Percentiles rank a stretch among this genome's conserved stretches.
These are phyloP conservation scores for Podospora pseudoanserina DNA, from an alignment of 495 filamentous ascomycete species.

Conservation along the genomic window DNA sequence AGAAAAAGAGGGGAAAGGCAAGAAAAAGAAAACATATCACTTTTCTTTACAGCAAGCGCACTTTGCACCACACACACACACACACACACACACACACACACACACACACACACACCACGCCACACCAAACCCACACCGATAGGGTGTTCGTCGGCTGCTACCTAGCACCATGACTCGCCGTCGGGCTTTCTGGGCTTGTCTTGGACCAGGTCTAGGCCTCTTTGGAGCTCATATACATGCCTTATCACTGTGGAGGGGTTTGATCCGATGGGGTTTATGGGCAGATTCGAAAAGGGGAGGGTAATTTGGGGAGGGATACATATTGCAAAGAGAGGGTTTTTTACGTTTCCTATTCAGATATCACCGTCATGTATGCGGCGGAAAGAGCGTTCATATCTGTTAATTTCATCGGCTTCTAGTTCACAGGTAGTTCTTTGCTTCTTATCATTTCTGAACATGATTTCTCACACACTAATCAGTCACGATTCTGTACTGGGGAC, in stretches of 20 bases:
- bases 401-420: neutral
- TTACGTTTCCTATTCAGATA: neutral
- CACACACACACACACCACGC: neutral
- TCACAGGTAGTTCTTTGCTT: neutral
- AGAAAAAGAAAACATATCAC: neutral
- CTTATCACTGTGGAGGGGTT: neutral
- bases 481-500: neutral
- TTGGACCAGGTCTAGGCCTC: neutral
- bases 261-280: neutral
- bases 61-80: neutral
- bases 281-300: neutral
- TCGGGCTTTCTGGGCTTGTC: neutral
- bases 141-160: neutral
- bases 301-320: neutral
- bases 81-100: neutral
- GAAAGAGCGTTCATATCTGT: neutral
- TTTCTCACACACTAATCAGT: neutral
- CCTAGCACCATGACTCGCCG: neutral
- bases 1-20: neutral
- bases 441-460: neutral
- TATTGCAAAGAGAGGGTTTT: neutral
- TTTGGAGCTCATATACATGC: neutral
- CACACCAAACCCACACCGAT: neutral
- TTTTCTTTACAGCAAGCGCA: neutral
- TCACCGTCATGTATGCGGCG: neutral